These are phyloP conservation scores for Hordeum vulgare DNA, from an alignment of 176 grass and related monocot species.

Conservation along the genomic window MorexV3_pseudomolecules_assembly NC_058522.1:426766717-426767216, in stretches of 20 bases:
- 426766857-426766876: background rate
- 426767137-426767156: slow-evolving; percentile 22
- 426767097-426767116: background rate
- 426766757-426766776: background rate
- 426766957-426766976: background rate
- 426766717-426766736: background rate
- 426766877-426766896: background rate
- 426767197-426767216: slow-evolving; percentile 56
- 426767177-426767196: slow-evolving; percentile 52
- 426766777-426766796: background rate
- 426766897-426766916: background rate
- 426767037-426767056: background rate
- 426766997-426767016: background rate
- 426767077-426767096: background rate
- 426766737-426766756: background rate
- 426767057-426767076: background rate
- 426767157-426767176: slow-evolving; percentile 40
- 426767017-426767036: background rate
- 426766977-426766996: background rate
- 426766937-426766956: background rate
- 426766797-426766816: background rate
- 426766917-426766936: background rate
- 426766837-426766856: background rate
- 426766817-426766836: background rate
- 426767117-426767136: background rate